A percentile compares a stretch with the other conserved stretches of the same genome.
phyloP scores from a whole-genome alignment of 768 basidiomycete species.

The Coprinopsis sp. region DNA sequence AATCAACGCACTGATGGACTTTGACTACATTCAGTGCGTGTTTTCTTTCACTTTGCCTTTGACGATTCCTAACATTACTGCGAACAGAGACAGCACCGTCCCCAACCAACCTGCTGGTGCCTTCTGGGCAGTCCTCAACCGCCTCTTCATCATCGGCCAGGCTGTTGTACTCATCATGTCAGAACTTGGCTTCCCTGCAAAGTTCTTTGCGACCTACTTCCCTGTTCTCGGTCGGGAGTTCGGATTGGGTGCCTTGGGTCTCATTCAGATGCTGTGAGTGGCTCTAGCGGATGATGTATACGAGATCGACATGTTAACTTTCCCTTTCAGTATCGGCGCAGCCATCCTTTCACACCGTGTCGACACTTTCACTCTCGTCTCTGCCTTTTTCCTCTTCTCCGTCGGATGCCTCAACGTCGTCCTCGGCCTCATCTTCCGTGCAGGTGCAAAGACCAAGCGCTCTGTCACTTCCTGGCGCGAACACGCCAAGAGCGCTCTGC shows the following conservation, averaged over 20 bases:
- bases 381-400: conserved; percentile 82
- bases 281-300: too few species aligned
- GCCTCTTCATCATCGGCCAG: conserved; percentile 84
- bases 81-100: conserved; percentile 65
- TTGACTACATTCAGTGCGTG: conserved; percentile 75
- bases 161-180: conserved; percentile 75
- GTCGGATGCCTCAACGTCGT: conserved; percentile 81
- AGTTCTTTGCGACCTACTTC: conserved; percentile 80
- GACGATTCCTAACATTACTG: background rate
- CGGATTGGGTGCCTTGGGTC: conserved; percentile 81
- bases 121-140: conserved; percentile 89
- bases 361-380: conserved; percentile 78
- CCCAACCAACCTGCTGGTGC: conserved; percentile 88
- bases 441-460: conserved; percentile 58
- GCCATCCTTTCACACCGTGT: conserved; percentile 75
- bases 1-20: conserved; percentile 36
- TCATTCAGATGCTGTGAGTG: conserved; percentile 79
- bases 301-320: too few species aligned
- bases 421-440: conserved; percentile 76
- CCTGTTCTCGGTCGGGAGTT: conserved; percentile 82
- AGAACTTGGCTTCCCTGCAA: conserved; percentile 75
- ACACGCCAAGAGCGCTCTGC: conserved; percentile 52
- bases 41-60: background rate
- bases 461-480: conserved; percentile 65
- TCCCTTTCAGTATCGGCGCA: conserved; percentile 61